phyloP scores from a whole-genome alignment of 495 filamentous ascomycete species.

The Aspergillus panamensis region DNA sequence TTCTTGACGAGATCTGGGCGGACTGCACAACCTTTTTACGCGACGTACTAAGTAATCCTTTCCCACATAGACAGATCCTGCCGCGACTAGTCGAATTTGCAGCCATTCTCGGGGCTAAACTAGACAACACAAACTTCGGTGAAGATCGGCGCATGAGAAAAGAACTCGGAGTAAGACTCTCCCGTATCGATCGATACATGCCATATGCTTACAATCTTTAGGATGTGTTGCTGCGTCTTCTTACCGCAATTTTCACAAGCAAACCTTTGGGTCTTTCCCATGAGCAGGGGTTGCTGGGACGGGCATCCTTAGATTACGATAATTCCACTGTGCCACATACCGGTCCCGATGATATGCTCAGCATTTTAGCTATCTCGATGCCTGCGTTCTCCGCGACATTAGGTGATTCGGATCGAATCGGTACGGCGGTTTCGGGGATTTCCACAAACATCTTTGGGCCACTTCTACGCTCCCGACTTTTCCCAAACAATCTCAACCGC shows the following conservation, averaged over 20 bases:
- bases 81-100: slow-evolving; percentile 85
- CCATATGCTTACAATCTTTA: slow-evolving; percentile 37
- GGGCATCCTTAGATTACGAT: slow-evolving; percentile 46
- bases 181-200: background rate
- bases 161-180: slow-evolving; percentile 74
- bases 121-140: slow-evolving; percentile 96
- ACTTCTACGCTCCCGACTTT: slow-evolving; percentile 76
- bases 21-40: slow-evolving; percentile 90
- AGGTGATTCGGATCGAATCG: slow-evolving; percentile 78
- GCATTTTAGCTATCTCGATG: slow-evolving; percentile 72
- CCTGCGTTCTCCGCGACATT: slow-evolving; percentile 83
- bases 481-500: slow-evolving; percentile 79
- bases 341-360: slow-evolving; percentile 70
- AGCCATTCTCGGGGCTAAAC: slow-evolving; percentile 83
- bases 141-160: slow-evolving; percentile 92
- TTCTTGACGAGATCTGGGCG: slow-evolving; percentile 98
- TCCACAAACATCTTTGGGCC: slow-evolving; percentile 81
- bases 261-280: slow-evolving; percentile 62
- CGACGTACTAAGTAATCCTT: slow-evolving; percentile 88
- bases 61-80: slow-evolving; percentile 88
- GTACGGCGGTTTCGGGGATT: slow-evolving; percentile 70
- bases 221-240: slow-evolving; percentile 84
- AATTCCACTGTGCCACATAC: slow-evolving; percentile 36
- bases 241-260: slow-evolving; percentile 88
- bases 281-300: slow-evolving; percentile 39